Base-by-base conservation (phyloP, 75 land plant species). In the Selaginella tamariscina region DNA sequence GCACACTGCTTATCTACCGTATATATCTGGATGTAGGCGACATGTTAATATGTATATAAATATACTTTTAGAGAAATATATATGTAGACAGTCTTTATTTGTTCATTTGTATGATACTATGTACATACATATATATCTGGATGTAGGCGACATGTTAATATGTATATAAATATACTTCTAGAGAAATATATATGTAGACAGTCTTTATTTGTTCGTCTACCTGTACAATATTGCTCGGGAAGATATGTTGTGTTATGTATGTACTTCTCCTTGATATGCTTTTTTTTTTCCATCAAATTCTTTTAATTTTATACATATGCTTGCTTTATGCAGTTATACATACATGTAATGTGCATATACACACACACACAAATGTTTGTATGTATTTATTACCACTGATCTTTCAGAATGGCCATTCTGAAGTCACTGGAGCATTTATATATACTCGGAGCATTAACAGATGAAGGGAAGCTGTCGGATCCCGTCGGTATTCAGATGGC, bases 401-500 rank as follows among this genome's bases (percentile, higher is more conserved):
- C 8, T n/a, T 5, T 5, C 62, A 59, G 62, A n/a, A 59, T 21
- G 26, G 62, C 62, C 21, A 59, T 27, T 2, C 68, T 82, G 70
- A 88, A 88, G 64, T 84, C 97, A 28, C 64, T 92, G 75, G 96
- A 92, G 71, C 88, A 84, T 55, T 73, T 92, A 54, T 75, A 79
- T 60, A 66, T 78, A 5, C 77, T 92, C 1, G 95, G 97, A 66
- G 97, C 95, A 71, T 56, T 92, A 56, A 89, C 91, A 29, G 88
- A 86, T 49, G 90, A 92, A 13, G 79, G 77, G 54, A 89, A 86
- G 67, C 66, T 92, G 23, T 92, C 97, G 27, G 82, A 86, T 77
- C 97, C 97, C 49, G 72, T 84, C 72, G 97, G 97, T 21, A 59
- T 65, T 32, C 88, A 87, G 56, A 92, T 92, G 97, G 79, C 90